Base-by-base conservation (phyloP, 352 stramenopile genomes). In the Globisporangium iwayamae region DNA sequence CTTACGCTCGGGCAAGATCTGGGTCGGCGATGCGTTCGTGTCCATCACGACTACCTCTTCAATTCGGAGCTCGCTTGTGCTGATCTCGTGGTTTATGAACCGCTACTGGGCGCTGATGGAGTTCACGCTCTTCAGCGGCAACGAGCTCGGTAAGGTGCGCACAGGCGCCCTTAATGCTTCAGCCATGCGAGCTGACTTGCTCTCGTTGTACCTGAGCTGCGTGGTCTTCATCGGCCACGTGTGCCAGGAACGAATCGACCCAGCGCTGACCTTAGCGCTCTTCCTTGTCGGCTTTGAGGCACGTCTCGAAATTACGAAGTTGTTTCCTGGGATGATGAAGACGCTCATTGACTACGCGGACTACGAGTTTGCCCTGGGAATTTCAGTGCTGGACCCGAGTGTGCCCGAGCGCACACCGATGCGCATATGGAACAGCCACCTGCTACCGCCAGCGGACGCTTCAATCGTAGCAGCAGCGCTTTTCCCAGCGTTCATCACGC, bases 141-240 rank as follows among this genome's bases (percentile, higher is more conserved):
- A 54, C 11, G 22, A 38, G 4, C 47, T 54, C 0, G 47, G 22
- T 13, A 10, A 20, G 4, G 3, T 2, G 3, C 47, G 47, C 22
- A 8, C 47, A 1, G 11, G 69, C 6, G 47, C 30, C 16, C 8
- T 63, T 6, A n/a, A 11, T 13, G 5, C 41, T 0, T 6, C 18
- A 14, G 4, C 45, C 63, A 76, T 30, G 67, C 70, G 54, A 67
- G 59, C 47, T 0, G 47, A 54, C 30, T 4, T 55, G 16, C 14
- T 73, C 22, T 36, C 69, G 50, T 47, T n/a, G 3, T 61, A 58
- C 43, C 25, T 47, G 4, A 69, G 52, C 28, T 3, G 51, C 3
- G 64, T 46, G 30, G 34, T 57, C 9, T 64, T 60, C 22, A 75
- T 76, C 39, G 69, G 69, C 43, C 58, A 69, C 30, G 73, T 69